These are phyloP conservation scores for Exophiala spinifera DNA, from an alignment of 2,329 filamentous ascomycete species.

Conservation along the genomic window DNA sequence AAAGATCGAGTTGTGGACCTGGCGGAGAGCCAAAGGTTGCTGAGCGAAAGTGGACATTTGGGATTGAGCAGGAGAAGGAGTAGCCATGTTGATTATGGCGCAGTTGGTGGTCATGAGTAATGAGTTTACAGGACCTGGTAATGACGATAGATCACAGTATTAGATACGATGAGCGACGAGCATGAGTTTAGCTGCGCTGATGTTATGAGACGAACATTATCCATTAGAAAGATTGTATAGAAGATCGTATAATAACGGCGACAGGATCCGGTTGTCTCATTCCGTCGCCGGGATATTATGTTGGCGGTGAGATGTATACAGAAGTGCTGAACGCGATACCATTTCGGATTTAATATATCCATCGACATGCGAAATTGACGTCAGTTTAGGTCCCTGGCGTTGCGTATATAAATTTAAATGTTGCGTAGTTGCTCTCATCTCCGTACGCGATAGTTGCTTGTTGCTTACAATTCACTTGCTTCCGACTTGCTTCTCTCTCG, in stretches of 20 bases:
- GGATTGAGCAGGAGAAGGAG: constrained; percentile 18
- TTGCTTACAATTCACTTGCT: not conserved
- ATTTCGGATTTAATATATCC: not conserved
- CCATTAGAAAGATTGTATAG: too few species aligned
- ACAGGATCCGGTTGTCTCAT: too few species aligned
- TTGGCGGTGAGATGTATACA: not conserved
- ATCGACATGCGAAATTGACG: not conserved
- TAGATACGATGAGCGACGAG: too few species aligned
- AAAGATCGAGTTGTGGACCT: constrained; percentile 34
- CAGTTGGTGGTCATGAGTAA: constrained; percentile 8
- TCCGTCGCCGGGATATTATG: too few species aligned
- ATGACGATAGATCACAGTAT: not conserved
- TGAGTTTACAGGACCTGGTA: not conserved
- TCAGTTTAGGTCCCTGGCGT: too few species aligned
- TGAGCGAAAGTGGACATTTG: constrained; percentile 26
- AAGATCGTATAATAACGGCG: too few species aligned
- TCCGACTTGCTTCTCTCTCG: not conserved
- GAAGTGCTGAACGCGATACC: not conserved
- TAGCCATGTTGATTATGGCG: constrained; percentile 22
- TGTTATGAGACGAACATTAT: too few species aligned
- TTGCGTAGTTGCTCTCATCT: not conserved
- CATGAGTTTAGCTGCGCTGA: too few species aligned
- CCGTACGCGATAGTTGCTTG: constrained; percentile 1
- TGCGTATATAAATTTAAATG: too few species aligned
- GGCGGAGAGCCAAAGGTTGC: constrained; percentile 28